Conservation (phyloP, 23 red algal species). For the Gracilaria vermiculophylla region DNA sequence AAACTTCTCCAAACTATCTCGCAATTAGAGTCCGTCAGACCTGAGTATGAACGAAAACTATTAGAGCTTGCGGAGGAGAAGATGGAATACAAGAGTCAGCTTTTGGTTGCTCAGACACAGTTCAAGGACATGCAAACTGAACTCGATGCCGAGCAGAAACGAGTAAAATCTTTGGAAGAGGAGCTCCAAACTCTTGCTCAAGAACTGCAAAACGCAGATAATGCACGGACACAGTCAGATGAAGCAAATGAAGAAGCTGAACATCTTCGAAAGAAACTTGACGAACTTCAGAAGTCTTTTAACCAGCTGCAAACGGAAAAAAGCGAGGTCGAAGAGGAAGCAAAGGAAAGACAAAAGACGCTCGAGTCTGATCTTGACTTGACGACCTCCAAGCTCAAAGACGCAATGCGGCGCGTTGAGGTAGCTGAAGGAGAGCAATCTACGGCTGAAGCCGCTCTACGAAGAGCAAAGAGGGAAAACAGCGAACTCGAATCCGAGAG, state of each 20-base stretch:
- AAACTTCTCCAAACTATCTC: constrained; percentile 15
- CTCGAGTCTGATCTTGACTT: constrained; percentile 6
- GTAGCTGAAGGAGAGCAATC: constrained; percentile 20
- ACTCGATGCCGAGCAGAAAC: background rate
- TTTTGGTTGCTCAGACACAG: background rate
- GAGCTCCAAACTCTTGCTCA: background rate
- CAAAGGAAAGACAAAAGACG: background rate
- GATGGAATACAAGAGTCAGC: background rate
- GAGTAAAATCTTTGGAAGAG: background rate
- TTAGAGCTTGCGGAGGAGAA: background rate
- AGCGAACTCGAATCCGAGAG: constrained; percentile 20
- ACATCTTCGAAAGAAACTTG: background rate
- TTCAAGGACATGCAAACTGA: constrained; percentile 19
- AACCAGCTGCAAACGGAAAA: background rate
- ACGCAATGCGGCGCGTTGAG: constrained; percentile 14
- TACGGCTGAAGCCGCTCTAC: background rate
- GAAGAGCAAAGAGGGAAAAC: constrained; percentile 24
- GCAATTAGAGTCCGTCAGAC: background rate
- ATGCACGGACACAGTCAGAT: background rate
- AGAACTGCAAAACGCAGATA: background rate
- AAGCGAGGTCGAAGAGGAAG: background rate
- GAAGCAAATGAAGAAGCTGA: constrained; percentile 20
- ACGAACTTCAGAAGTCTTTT: background rate
- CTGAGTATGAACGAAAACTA: background rate
- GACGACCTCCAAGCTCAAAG: constrained; percentile 29